A percentile compares a stretch with the other conserved stretches of the same genome.
Conservation (phyloP, 2,329 filamentous ascomycete species). For the Cladosporium sp. region DNA sequence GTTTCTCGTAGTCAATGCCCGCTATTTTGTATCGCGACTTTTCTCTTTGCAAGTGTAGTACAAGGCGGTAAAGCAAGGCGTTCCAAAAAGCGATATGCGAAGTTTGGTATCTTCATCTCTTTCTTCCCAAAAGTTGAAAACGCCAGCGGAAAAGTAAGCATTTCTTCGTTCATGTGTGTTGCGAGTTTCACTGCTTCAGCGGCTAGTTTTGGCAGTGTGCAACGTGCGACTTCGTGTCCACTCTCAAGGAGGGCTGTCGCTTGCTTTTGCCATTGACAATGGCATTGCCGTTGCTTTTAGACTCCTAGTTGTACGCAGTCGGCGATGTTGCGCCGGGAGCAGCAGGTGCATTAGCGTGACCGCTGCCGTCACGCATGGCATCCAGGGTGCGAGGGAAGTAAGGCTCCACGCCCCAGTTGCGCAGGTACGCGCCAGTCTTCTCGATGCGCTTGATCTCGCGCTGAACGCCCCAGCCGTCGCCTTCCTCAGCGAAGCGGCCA, state of each 20-base stretch:
- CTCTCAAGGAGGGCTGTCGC: neutral
- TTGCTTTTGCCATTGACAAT: neutral
- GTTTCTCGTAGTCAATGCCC: neutral
- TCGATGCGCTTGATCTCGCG: slow-evolving; percentile 57
- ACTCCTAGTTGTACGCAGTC: slow-evolving; percentile 9
- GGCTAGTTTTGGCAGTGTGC: neutral
- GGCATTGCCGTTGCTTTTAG: neutral
- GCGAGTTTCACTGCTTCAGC: neutral
- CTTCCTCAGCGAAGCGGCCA: slow-evolving; percentile 50
- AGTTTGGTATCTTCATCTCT: slow-evolving; percentile 1
- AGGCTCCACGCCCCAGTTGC: slow-evolving; percentile 54
- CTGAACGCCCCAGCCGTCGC: slow-evolving; percentile 53
- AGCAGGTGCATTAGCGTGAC: slow-evolving; percentile 16
- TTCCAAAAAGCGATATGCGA: neutral
- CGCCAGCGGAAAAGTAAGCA: neutral
- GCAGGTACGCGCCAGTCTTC: slow-evolving; percentile 54
- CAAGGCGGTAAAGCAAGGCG: neutral
- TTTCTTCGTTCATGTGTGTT: neutral
- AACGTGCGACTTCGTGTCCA: neutral
- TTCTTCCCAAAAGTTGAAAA: neutral
- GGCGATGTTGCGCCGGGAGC: slow-evolving; percentile 10
- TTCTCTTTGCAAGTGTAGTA: neutral
- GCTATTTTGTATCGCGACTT: neutral
- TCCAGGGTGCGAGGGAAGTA: slow-evolving; percentile 56
- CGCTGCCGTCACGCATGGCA: slow-evolving; percentile 44